Evolutionary conservation across 176 grass and related monocot genomes (phyloP).

Genomic region (Alloteropsis semialata): DNA sequence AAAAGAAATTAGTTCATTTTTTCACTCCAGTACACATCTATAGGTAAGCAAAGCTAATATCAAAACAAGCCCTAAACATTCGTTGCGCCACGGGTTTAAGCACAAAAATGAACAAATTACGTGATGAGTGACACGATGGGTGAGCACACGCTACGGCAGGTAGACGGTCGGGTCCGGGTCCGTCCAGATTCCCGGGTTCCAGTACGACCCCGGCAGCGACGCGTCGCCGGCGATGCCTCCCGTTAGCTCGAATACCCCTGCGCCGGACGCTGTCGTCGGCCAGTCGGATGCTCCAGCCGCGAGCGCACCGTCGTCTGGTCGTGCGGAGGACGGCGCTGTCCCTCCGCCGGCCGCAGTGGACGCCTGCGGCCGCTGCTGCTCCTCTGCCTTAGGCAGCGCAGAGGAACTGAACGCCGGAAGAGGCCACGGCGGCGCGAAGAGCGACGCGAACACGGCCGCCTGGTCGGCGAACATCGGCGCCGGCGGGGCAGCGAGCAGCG

Average conservation of each 20-base stretch:
- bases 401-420: not conserved
- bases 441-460: not conserved
- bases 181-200: conserved; percentile 26
- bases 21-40: no score
- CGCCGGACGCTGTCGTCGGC: not conserved
- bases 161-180: conserved; percentile 3
- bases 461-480: conserved; percentile 32
- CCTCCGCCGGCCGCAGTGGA: not conserved
- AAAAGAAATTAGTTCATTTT: no score
- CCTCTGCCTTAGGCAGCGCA: not conserved
- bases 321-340: not conserved
- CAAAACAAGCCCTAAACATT: no score
- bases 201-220: not conserved
- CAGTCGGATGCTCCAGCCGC: not conserved
- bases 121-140: not conserved
- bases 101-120: no score
- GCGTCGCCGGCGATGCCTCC: not conserved
- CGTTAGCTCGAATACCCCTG: conserved; percentile 2
- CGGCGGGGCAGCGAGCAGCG: not conserved
- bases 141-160: not conserved
- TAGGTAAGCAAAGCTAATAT: no score
- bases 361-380: not conserved
- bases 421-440: not conserved
- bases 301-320: no score
- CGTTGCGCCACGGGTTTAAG: no score